A percentile compares a stretch with the other conserved stretches of the same genome.
Evolutionary conservation across 768 basidiomycete species (phyloP).

Genomic region (Suillus ampliporus): DNA sequence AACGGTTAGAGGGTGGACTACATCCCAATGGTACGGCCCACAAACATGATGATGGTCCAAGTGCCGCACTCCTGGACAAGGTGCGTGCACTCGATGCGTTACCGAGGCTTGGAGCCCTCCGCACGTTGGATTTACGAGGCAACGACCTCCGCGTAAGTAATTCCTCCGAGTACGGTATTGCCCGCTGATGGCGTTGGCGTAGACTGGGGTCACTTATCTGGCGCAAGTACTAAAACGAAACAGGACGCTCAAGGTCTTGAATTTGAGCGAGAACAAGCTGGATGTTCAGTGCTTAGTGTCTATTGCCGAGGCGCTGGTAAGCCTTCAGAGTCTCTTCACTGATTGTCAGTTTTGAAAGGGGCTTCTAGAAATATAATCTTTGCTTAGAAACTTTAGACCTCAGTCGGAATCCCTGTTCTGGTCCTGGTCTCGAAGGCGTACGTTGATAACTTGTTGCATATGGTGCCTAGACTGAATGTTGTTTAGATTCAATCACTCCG

Average conservation of each 20-base stretch:
- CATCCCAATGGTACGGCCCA: constrained; percentile 3
- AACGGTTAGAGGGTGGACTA: background rate
- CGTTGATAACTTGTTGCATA: constrained; percentile 30
- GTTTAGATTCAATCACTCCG: constrained; percentile 82
- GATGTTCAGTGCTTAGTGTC: constrained; percentile 79
- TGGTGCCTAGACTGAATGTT: background rate
- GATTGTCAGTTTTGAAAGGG: constrained; percentile 3
- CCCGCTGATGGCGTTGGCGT: constrained; percentile 9
- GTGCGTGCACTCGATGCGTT: constrained; percentile 89
- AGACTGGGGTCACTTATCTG: constrained; percentile 85
- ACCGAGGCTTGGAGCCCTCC: constrained; percentile 82
- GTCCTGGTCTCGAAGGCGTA: constrained; percentile 90
- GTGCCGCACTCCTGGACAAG: constrained; percentile 82
- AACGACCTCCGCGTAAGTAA: constrained; percentile 87
- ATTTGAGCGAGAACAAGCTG: constrained; percentile 93
- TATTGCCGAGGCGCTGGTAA: constrained; percentile 88
- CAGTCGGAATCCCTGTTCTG: constrained; percentile 91
- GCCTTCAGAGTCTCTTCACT: constrained; percentile 25
- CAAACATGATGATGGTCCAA: constrained; percentile 53
- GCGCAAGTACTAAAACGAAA: constrained; percentile 97
- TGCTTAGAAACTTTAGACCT: constrained; percentile 93
- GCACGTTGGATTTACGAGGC: constrained; percentile 89
- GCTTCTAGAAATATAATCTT: constrained; percentile 87
- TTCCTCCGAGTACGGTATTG: background rate
- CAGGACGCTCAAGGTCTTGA: constrained; percentile 91